phyloP scores from a whole-genome alignment of 495 filamentous ascomycete species.

The Penicilliopsis zonata region DNA sequence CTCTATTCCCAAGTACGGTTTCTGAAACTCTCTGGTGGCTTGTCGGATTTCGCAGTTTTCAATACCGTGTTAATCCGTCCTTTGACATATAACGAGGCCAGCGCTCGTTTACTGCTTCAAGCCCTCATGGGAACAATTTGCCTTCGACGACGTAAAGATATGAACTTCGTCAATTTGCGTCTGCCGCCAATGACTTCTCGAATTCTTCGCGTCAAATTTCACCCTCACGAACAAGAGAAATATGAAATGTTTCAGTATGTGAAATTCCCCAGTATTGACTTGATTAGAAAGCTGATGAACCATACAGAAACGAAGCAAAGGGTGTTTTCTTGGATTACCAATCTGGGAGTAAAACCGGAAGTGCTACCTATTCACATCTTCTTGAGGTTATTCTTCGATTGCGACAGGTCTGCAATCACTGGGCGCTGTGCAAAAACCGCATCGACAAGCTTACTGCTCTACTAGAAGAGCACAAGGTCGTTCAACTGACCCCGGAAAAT shows the following conservation, averaged over 20 bases:
- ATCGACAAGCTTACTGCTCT: constrained; percentile 56
- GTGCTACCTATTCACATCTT: constrained; percentile 49
- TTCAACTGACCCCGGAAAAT: constrained; percentile 66
- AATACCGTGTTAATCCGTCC: constrained; percentile 62
- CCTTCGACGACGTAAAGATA: constrained; percentile 75
- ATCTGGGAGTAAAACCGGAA: constrained; percentile 26
- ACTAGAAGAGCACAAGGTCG: constrained; percentile 52
- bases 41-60: constrained; percentile 66
- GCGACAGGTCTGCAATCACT: constrained; percentile 82
- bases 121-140: constrained; percentile 74
- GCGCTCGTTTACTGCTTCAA: constrained; percentile 56
- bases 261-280: background rate
- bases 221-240: constrained; percentile 62
- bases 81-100: constrained; percentile 43
- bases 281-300: constrained; percentile 8
- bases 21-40: constrained; percentile 62
- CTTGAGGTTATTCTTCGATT: constrained; percentile 77
- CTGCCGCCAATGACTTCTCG: constrained; percentile 71
- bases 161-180: constrained; percentile 77
- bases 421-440: constrained; percentile 65
- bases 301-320: constrained; percentile 52
- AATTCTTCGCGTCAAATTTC: constrained; percentile 66
- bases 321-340: constrained; percentile 55
- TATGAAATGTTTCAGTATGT: constrained; percentile 63
- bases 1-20: constrained; percentile 74